Evolutionary conservation across 23 red algal genomes (phyloP).

Genomic region (Rhodosorus marinus): DNA sequence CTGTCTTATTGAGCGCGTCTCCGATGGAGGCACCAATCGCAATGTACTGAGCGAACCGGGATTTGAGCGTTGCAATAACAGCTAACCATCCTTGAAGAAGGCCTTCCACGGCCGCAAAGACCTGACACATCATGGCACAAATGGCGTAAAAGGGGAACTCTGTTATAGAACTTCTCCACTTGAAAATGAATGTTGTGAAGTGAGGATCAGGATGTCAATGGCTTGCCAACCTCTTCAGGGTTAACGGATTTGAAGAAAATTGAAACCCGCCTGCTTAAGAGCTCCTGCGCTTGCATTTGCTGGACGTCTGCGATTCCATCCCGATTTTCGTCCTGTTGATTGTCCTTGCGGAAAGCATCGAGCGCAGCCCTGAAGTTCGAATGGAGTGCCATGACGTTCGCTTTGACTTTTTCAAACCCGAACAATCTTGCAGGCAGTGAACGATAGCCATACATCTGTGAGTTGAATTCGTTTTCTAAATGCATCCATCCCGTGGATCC

Average conservation of each 20-base stretch:
- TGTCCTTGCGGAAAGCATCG: neutral
- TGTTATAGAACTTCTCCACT: too few species aligned
- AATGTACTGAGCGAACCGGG: neutral
- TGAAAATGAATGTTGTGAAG: too few species aligned
- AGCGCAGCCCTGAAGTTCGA: neutral
- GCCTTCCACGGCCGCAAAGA: neutral
- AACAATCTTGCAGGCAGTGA: too few species aligned
- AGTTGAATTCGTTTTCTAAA: too few species aligned
- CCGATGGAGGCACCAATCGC: neutral
- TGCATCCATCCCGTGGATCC: neutral
- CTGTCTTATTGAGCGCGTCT: neutral
- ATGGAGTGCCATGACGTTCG: neutral
- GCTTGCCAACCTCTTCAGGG: too few species aligned
- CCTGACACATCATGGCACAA: too few species aligned
- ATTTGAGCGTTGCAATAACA: neutral
- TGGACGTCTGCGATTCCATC: neutral
- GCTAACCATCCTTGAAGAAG: neutral
- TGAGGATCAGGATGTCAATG: too few species aligned
- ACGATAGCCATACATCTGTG: too few species aligned
- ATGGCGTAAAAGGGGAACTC: too few species aligned
- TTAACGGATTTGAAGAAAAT: neutral
- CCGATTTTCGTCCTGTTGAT: neutral
- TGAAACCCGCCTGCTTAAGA: neutral
- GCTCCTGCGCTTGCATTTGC: neutral
- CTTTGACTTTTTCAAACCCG: neutral